Evolutionary conservation across 1,139 yeast species (phyloP), one percentile per base, ranked within the genome.

Genomic region (Kodamaea sp.): DNA sequence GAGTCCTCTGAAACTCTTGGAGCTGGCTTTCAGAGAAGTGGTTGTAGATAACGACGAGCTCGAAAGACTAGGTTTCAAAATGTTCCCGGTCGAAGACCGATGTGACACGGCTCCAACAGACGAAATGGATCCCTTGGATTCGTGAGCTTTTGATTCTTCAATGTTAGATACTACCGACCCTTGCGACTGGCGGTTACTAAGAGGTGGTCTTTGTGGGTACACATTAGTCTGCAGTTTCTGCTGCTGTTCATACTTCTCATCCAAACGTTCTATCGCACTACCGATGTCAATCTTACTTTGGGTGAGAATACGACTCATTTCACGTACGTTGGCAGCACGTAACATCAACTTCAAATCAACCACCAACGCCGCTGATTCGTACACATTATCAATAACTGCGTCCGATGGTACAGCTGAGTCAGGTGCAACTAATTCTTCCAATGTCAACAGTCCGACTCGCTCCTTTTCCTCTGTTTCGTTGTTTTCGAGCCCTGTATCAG

Each of bases 271-370:
- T 15, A 59, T 52, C 7, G 47, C 50, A 4, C 35, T 35, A 4
- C 47, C 55, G 26, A 61, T 47, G 33, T 65, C 70, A 6, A 43
- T 46, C 37, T 61, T 66, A 29, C 71, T 66, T 24, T 57, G 51
- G 9, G 54, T 57, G 35, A 78, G 59, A 8, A 66, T 60, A 26
- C 61, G 61, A 5, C 78, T 68, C 73, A 81, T 71, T 36, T 76
- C 79, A 31, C 78, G 58, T n/a, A 76, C 81, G 50, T 81, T 81
- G 39, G 73, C 61, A 2, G 84, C 75, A 39, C 89, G 66, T 29
- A 82, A 56, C 71, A 83, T 69, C 40, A 83, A 56, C 46, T 82
- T 78, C 61, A 80, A 65, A 49, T 83, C 90, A 39, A 79, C 75
- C 0, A 76, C 77, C 30, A 81, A 56, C 0, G 80, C 75, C 1